Evolutionary conservation across 768 basidiomycete genomes (phyloP).

Genomic region (Harrya chromipes): DNA sequence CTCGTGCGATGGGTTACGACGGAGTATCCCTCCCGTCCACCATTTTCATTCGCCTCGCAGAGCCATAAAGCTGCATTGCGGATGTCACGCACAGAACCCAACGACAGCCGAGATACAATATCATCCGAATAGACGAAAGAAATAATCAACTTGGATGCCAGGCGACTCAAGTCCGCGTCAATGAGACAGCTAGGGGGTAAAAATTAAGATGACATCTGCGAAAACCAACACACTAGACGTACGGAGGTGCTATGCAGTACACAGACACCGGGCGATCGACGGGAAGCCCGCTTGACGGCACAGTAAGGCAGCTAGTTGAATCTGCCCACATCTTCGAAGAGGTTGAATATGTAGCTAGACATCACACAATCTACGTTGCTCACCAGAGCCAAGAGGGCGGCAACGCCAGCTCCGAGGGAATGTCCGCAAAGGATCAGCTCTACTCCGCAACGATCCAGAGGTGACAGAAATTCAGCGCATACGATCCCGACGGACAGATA

Average conservation of each 20-base stretch:
- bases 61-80: conserved; percentile 74
- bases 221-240: conserved; percentile 26
- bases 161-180: conserved; percentile 55
- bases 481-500: background rate
- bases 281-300: conserved; percentile 67
- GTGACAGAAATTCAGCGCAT: background rate
- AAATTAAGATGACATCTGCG: background rate
- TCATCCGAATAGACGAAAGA: conserved; percentile 85
- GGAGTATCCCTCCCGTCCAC: conserved; percentile 37
- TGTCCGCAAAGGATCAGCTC: conserved; percentile 80
- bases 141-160: conserved; percentile 61
- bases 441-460: conserved; percentile 22
- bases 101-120: conserved; percentile 71
- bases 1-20: conserved; percentile 47
- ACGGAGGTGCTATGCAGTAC: conserved; percentile 82
- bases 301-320: conserved; percentile 69
- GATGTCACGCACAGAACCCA: conserved; percentile 75
- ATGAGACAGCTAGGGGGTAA: conserved; percentile 49
- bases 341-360: background rate
- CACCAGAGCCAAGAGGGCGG: conserved; percentile 69
- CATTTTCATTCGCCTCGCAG: conserved; percentile 60
- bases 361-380: conserved; percentile 19
- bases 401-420: conserved; percentile 81
- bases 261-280: conserved; percentile 62
- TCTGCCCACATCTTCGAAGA: conserved; percentile 76